These are phyloP conservation scores for Scheffersomyces segobiensis DNA, from an alignment of 1,139 yeast species.

Conservation along the genomic window DNA sequence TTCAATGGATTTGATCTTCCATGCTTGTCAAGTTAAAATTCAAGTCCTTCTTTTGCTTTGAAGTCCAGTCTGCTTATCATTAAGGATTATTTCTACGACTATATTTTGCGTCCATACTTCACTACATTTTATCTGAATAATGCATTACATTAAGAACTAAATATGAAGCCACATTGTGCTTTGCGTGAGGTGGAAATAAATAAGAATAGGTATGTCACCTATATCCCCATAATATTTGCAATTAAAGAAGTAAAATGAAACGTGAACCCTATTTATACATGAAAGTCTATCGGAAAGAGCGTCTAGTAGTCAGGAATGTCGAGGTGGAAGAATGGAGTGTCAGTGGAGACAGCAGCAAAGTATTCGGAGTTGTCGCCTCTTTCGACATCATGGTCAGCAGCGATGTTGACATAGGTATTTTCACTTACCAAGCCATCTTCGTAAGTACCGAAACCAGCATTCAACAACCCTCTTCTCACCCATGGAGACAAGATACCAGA, in stretches of 20 bases:
- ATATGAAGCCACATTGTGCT: not conserved
- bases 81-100: too few species aligned
- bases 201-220: not conserved
- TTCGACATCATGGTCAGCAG: conserved; percentile 33
- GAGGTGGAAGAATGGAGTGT: conserved; percentile 83
- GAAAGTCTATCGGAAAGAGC: not conserved
- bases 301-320: conserved; percentile 72
- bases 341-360: conserved; percentile 65
- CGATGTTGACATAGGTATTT: conserved; percentile 42
- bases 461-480: conserved; percentile 75
- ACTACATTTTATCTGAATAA: not conserved
- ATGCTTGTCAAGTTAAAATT: too few species aligned
- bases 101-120: not conserved
- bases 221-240: not conserved
- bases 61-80: too few species aligned
- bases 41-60: too few species aligned
- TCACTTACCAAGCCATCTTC: conserved; percentile 44
- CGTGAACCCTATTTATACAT: not conserved
- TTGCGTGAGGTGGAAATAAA: not conserved
- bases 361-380: conserved; percentile 32
- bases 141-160: not conserved
- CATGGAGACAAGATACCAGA: conserved; percentile 84
- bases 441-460: conserved; percentile 77
- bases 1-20: too few species aligned
- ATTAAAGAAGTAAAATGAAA: not conserved